A percentile compares a stretch with the other conserved stretches of the same genome.
phyloP scores from a whole-genome alignment of 2,329 filamentous ascomycete genomes.

The Aureobasidium melanogenum region DNA sequence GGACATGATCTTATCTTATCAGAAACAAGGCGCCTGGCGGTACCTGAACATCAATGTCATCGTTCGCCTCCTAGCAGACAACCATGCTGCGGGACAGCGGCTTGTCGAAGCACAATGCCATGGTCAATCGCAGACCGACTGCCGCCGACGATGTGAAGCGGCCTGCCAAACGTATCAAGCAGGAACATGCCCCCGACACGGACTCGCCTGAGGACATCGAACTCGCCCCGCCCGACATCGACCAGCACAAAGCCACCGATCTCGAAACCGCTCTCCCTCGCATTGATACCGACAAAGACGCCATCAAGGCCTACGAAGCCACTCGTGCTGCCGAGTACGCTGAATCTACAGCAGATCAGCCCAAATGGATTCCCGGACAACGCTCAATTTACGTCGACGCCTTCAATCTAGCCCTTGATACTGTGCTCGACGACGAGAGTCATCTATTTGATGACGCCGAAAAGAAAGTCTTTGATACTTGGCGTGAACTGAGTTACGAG shows the following conservation, averaged over 20 bases:
- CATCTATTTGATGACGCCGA: conserved; percentile 82
- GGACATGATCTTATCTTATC: not conserved
- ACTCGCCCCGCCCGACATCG: conserved; percentile 18
- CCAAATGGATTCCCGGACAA: conserved; percentile 63
- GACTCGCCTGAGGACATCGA: conserved; percentile 15
- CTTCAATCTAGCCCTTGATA: conserved; percentile 86
- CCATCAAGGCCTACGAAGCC: conserved; percentile 71
- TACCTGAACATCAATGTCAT: not conserved
- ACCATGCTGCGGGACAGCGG: conserved; percentile 30
- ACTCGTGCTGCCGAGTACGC: conserved; percentile 33
- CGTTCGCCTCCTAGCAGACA: not conserved
- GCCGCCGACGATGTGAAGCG: conserved; percentile 29
- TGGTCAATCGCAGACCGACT: conserved; percentile 39
- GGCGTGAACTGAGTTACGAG: conserved; percentile 68
- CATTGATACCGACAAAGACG: conserved; percentile 57
- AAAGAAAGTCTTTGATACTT: conserved; percentile 64
- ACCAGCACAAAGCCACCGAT: conserved; percentile 42
- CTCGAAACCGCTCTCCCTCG: conserved; percentile 63
- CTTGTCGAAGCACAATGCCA: conserved; percentile 38
- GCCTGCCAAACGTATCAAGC: conserved; percentile 34
- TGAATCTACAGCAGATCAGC: conserved; percentile 30
- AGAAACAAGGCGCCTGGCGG: not conserved
- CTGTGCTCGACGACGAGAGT: conserved; percentile 78
- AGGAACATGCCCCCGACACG: conserved; percentile 18
- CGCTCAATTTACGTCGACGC: conserved; percentile 96